These are phyloP conservation scores for Daedalea quercina DNA, from an alignment of 768 basidiomycete genomes.

Conservation along the genomic window DNA sequence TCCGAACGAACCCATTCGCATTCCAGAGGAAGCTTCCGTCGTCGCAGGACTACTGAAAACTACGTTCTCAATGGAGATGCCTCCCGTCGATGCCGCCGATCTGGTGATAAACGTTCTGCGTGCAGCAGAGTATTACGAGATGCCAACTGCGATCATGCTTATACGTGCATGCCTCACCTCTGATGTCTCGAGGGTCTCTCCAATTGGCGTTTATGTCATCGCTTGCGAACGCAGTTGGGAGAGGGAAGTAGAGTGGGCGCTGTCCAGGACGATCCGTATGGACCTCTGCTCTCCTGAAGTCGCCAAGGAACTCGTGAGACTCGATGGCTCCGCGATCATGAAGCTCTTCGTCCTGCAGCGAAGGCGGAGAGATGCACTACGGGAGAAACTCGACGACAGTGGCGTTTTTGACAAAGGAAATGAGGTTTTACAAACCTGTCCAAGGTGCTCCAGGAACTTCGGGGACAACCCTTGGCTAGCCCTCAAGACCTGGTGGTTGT, in stretches of 20 bases:
- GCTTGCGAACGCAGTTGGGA: conserved; percentile 38
- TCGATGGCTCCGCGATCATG: conserved; percentile 30
- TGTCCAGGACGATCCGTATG: conserved; percentile 33
- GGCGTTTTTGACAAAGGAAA: conserved; percentile 25
- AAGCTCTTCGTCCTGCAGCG: conserved; percentile 35
- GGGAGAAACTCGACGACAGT: conserved; percentile 28
- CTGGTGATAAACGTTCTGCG: conserved; percentile 33
- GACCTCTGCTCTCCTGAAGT: conserved; percentile 31
- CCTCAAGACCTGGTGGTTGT: conserved; percentile 13
- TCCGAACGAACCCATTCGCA: conserved; percentile 11
- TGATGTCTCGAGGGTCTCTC: conserved; percentile 30
- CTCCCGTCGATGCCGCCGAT: conserved; percentile 33
- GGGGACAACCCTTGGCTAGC: conserved; percentile 12
- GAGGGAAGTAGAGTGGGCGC: conserved; percentile 36
- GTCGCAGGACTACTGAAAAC: conserved; percentile 35
- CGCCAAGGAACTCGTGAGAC: conserved; percentile 25
- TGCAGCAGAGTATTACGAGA: conserved; percentile 41
- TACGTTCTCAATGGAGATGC: conserved; percentile 34
- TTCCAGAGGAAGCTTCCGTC: conserved; percentile 29
- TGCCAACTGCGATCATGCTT: conserved; percentile 36
- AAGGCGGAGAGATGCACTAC: conserved; percentile 32
- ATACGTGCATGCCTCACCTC: conserved; percentile 36
- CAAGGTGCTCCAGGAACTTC: conserved; percentile 9
- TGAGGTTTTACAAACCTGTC: not conserved
- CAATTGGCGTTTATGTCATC: conserved; percentile 41